Evolutionary conservation across 257 asterid genomes (phyloP).

Genomic region (Nicotiana attenuata): DNA sequence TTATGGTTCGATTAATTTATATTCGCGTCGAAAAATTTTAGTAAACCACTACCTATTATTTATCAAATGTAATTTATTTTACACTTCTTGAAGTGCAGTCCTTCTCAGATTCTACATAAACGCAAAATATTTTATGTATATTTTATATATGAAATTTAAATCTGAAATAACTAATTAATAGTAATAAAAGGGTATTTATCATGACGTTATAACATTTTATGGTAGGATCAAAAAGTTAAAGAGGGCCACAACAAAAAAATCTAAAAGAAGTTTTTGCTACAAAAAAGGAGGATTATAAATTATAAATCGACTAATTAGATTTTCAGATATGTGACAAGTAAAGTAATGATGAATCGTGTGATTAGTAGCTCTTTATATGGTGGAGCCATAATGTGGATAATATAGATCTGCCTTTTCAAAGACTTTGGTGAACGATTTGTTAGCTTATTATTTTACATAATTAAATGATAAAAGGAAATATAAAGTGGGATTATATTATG

Average conservation of each 20-base stretch:
- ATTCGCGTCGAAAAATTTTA: too few relatives aligned
- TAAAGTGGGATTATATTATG: background rate
- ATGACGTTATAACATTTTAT: too few relatives aligned
- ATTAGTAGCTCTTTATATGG: background rate
- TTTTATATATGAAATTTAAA: too few relatives aligned
- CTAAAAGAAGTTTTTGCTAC: background rate
- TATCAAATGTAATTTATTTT: too few relatives aligned
- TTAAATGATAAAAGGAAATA: background rate
- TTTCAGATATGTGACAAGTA: background rate
- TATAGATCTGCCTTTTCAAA: background rate
- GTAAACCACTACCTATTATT: too few relatives aligned
- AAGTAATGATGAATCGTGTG: background rate
- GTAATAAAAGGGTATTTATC: too few relatives aligned
- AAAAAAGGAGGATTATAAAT: background rate
- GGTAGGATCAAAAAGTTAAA: background rate
- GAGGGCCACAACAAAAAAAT: background rate
- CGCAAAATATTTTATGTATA: too few relatives aligned
- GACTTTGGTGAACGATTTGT: background rate
- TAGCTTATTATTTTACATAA: background rate
- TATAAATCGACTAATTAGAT: background rate
- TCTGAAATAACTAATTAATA: too few relatives aligned
- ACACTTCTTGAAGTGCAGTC: rapidly evolving
- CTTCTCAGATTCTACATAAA: rapidly evolving
- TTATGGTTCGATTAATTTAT: too few relatives aligned
- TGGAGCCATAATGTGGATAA: background rate